These are phyloP conservation scores for Mycena belliarum DNA, from an alignment of 768 basidiomycete species.

Conservation along the genomic window DNA sequence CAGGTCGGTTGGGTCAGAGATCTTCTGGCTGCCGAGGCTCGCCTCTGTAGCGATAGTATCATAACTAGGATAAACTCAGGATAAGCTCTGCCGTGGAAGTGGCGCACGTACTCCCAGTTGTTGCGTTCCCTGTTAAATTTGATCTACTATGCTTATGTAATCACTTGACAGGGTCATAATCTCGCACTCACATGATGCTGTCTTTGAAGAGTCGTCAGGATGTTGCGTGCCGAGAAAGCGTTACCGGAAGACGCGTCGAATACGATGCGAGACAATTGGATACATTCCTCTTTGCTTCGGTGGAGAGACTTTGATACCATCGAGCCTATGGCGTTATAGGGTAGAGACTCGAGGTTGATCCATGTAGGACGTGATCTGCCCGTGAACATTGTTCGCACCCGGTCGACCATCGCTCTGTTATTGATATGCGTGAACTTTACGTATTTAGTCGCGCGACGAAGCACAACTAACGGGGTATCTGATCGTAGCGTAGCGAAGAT, in stretches of 20 bases:
- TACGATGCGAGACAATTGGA: constrained; percentile 55
- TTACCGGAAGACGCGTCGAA: constrained; percentile 64
- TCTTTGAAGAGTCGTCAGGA: constrained; percentile 62
- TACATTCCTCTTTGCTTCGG: constrained; percentile 55
- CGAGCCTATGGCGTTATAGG: constrained; percentile 53
- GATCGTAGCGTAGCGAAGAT: constrained; percentile 65
- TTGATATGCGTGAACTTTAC: neutral
- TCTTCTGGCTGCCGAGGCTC: constrained; percentile 51
- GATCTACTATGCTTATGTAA: constrained; percentile 42
- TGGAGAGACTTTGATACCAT: constrained; percentile 68
- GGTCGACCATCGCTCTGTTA: constrained; percentile 46
- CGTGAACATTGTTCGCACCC: constrained; percentile 58
- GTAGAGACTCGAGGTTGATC: constrained; percentile 65
- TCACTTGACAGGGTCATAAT: too few relatives aligned
- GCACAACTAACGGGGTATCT: constrained; percentile 47
- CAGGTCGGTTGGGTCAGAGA: constrained; percentile 62
- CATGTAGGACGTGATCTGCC: constrained; percentile 61
- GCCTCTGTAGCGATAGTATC: constrained; percentile 58
- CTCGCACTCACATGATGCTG: constrained; percentile 54
- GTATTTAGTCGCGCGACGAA: neutral
- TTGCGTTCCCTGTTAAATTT: constrained; percentile 66
- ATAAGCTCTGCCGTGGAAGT: neutral
- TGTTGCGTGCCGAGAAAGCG: constrained; percentile 66
- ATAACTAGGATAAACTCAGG: neutral
- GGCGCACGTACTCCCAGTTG: constrained; percentile 58